Percentiles rank a stretch among this genome's conserved stretches.
Evolutionary conservation across 331 rosid species (phyloP).

Genomic region (Arachis monticola): DNA sequence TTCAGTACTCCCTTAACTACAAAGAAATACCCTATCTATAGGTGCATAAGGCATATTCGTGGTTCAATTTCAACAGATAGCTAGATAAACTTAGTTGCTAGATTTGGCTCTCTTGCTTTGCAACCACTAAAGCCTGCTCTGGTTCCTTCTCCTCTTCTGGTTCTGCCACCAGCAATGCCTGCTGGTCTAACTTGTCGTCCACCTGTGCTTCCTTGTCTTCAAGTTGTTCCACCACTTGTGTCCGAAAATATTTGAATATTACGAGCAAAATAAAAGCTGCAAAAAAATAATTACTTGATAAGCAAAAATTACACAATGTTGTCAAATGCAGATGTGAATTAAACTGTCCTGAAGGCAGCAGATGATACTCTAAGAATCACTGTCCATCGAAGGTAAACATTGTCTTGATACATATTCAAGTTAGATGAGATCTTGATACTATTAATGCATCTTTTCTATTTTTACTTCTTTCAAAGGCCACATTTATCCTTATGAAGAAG

Average conservation of each 20-base stretch:
- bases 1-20: background rate
- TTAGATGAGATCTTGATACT: background rate
- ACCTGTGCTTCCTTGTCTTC: constrained; percentile 46
- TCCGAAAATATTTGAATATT: constrained; percentile 58
- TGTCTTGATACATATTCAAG: constrained; percentile 18
- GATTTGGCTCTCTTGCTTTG: constrained; percentile 12
- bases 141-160: constrained; percentile 32
- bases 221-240: constrained; percentile 46
- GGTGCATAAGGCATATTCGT: background rate
- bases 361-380: background rate
- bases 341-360: background rate
- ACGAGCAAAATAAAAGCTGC: constrained; percentile 85
- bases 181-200: constrained; percentile 35
- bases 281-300: constrained; percentile 26
- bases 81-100: constrained; percentile 27
- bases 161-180: constrained; percentile 25
- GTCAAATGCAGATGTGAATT: constrained; percentile 2
- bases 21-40: background rate
- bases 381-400: constrained; percentile 5
- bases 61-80: constrained; percentile 3
- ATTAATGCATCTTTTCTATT: background rate
- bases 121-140: constrained; percentile 27
- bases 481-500: constrained; percentile 13
- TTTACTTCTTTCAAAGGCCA: too few species aligned
- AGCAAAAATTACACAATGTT: constrained; percentile 29